Evolutionary conservation across 2,329 filamentous ascomycete genomes (phyloP), one percentile per base, ranked within the genome.

Genomic region (Epichloe sibirici): DNA sequence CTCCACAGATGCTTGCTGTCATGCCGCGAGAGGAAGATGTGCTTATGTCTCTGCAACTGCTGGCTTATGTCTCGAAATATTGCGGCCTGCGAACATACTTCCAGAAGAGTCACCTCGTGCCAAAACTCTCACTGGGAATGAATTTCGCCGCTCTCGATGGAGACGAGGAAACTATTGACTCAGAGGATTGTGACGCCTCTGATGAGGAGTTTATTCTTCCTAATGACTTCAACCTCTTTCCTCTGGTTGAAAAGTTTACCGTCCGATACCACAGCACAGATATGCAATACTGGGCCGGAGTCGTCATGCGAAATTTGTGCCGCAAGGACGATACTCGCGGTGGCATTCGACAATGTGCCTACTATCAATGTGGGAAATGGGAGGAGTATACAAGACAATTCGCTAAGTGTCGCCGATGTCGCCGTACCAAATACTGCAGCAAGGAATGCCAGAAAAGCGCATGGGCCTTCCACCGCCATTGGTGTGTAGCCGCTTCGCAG

Each of bases 201-300:
- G 82, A 89, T 53, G 86, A 91, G 62, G 91, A 98, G 67, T 97
- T 95, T 65, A 73, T 94, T 28, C 77, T 95, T 7, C 87, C 90
- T 13, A 91, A 97, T 64, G 89, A 97, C 67, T 91, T 95, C 71
- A 98, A 98, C 70, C 95, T 98, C 59, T 98, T 98, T 71, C 93
- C 93, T 2, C 75, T 98, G 38, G 93, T 98, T 47, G 93, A 98
- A 70, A 97, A 96, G 69, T 98, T 97, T 66, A 98, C 93, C 4
- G 88, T 96, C 34, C 83, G 93, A 58, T 90, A 96, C 65, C 89
- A 96, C 70, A 90, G 88, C 58, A 88, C 89, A 55, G 90, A 96
- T 66, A 98, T 98, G 93, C 91, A 96, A 68, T 98, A 98, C 73
- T 98, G 93, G 93, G 93, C 93, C 17, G 93, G 91, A 56, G 93